Evolutionary conservation across 768 basidiomycete species (phyloP), one percentile per base, ranked within the genome.

Genomic region (Boletus coccyginus): DNA sequence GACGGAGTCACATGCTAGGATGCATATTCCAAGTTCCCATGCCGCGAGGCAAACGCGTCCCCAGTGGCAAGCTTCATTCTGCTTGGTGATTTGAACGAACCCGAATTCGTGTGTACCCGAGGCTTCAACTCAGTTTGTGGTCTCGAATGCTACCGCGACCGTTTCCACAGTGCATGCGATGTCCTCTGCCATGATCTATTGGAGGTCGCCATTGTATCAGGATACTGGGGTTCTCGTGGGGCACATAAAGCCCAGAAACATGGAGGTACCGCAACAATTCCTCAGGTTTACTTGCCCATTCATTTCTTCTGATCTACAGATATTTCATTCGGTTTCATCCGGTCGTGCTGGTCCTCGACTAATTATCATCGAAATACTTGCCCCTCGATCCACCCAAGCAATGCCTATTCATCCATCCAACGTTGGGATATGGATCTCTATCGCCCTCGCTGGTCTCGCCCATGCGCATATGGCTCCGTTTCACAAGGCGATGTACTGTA

Each of bases 361-460:
- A 39, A 17, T 21, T 21, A 21, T 21, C 21, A 21, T 21, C 21
- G 21, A 14, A 24, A 32, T 36, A 32, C 21, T 33, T 27, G 13
- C 42, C 45, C 35, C n/a, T 56, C 33, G 10, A 46, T 49, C 40
- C 17, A 10, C 50, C 27, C 6, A 2, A 54, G 10, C 33, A 31
- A 60, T 66, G 55, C 29, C 19, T 17, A 5, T 24, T 5, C 51
- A 17, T 52, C 6, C 52, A n/a, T 35, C 35, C 42, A 41, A 8
- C 7, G 7, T 21, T 3, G n/a, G 41, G 24, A 19, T 41, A 46
- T 63, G 54, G 64, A 31, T 27, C 17, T 45, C 55, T 39, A 29
- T 65, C 5, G 45, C 53, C 41, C 39, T 65, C 10, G 61, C 57
- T 41, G 35, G 52, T 36, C 47, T 66, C 12, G 53, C 45, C 7